phyloP scores from a whole-genome alignment of 768 basidiomycete genomes.

The Xerocomus potaroensis region DNA sequence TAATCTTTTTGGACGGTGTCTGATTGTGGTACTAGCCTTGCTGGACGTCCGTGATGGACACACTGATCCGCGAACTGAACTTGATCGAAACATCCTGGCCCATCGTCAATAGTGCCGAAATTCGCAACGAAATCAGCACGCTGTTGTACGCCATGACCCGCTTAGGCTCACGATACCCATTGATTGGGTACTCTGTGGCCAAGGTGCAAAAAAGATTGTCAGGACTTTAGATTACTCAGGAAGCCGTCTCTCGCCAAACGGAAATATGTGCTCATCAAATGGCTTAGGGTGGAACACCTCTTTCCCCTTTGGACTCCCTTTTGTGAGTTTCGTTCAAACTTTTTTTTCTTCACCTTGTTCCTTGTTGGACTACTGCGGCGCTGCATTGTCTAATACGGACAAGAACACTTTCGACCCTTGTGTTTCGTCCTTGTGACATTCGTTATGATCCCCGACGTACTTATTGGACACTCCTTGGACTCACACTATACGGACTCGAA shows the following conservation, averaged over 20 bases:
- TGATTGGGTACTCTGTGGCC: conserved; percentile 38
- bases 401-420: conserved; percentile 3
- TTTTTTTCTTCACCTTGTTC: neutral
- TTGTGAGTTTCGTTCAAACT: conserved; percentile 3
- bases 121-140: conserved; percentile 57
- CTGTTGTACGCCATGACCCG: conserved; percentile 62
- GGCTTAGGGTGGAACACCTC: neutral
- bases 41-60: conserved; percentile 68
- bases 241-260: conserved; percentile 2
- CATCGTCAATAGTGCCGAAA: conserved; percentile 49
- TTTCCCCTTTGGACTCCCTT: conserved; percentile 10
- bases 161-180: conserved; percentile 56
- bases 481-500: conserved; percentile 22
- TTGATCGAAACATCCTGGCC: conserved; percentile 63
- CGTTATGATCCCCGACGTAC: conserved; percentile 21
- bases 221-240: conserved; percentile 29
- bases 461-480: conserved; percentile 22
- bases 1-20: conserved; percentile 1
- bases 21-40: conserved; percentile 46
- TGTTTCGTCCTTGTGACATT: conserved; percentile 17
- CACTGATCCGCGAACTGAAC: conserved; percentile 62
- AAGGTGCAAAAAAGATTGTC: conserved; percentile 31
- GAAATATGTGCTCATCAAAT: neutral
- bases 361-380: conserved; percentile 1
- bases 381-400: neutral